These are phyloP conservation scores for Phytophthora sp. DNA, from an alignment of 352 stramenopile species.

Conservation along the genomic window DNA sequence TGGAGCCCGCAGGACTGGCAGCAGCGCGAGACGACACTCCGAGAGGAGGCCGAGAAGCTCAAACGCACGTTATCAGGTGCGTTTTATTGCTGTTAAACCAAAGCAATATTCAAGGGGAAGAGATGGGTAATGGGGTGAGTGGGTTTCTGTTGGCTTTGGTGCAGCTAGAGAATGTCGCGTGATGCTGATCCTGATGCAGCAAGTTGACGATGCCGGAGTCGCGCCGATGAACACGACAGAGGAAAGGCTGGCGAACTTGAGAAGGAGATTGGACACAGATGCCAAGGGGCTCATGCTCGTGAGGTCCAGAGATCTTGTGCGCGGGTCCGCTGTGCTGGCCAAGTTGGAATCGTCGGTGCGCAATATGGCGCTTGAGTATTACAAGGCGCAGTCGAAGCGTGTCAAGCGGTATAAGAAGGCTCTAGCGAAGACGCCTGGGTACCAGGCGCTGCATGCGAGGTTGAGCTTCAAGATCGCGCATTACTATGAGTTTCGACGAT, in stretches of 20 bases:
- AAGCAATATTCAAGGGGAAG: too few relatives aligned
- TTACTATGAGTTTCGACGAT: conserved; percentile 89
- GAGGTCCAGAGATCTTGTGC: conserved; percentile 64
- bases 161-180: conserved; percentile 76
- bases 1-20: conserved; percentile 78
- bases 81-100: conserved; percentile 1
- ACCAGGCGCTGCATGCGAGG: conserved; percentile 66
- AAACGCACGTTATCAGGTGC: conserved; percentile 58
- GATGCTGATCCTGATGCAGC: conserved; percentile 81
- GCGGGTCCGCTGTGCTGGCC: conserved; percentile 57
- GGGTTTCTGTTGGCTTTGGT: conserved; percentile 4
- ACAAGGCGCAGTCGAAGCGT: conserved; percentile 87
- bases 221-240: conserved; percentile 72
- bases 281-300: conserved; percentile 79
- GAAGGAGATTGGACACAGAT: conserved; percentile 73
- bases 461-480: conserved; percentile 91
- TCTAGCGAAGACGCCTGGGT: conserved; percentile 60
- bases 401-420: conserved; percentile 90
- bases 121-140: neutral
- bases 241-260: conserved; percentile 72
- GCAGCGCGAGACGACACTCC: conserved; percentile 65
- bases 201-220: conserved; percentile 72
- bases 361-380: conserved; percentile 87
- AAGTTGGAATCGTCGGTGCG: conserved; percentile 81
- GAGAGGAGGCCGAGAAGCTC: conserved; percentile 80